Evolutionary conservation across 768 basidiomycete species (phyloP).

Genomic region (Russula earlei): DNA sequence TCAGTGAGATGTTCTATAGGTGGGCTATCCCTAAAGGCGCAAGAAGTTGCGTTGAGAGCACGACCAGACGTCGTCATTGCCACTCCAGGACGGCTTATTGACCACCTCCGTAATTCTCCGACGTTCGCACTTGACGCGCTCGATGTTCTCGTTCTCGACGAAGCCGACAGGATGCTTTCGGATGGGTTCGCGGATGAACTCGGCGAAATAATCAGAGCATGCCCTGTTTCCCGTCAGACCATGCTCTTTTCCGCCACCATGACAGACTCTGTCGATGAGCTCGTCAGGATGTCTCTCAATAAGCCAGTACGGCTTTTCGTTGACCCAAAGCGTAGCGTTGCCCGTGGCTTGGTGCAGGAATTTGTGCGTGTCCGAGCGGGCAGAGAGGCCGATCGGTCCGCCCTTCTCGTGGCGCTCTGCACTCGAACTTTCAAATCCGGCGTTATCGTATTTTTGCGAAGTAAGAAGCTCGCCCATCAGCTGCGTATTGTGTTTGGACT

Average conservation of each 20-base stretch:
- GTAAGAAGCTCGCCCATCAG: constrained; percentile 96
- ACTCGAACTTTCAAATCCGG: constrained; percentile 76
- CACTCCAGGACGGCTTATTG: constrained; percentile 87
- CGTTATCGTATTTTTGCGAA: constrained; percentile 89
- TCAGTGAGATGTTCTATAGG: constrained; percentile 36
- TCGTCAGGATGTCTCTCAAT: constrained; percentile 86
- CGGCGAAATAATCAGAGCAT: constrained; percentile 84
- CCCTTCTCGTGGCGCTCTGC: constrained; percentile 73
- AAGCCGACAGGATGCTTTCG: constrained; percentile 94
- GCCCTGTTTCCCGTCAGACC: constrained; percentile 83
- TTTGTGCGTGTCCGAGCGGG: constrained; percentile 86
- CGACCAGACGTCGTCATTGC: constrained; percentile 93
- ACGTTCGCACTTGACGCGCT: constrained; percentile 87
- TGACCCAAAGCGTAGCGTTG: constrained; percentile 84
- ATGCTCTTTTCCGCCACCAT: constrained; percentile 99
- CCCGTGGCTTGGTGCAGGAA: constrained; percentile 82
- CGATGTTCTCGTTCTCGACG: constrained; percentile 91
- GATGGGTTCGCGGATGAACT: constrained; percentile 95
- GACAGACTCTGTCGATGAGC: constrained; percentile 92
- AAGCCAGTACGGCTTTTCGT: constrained; percentile 93
- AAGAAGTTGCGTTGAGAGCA: constrained; percentile 75
- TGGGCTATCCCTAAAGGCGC: constrained; percentile 87
- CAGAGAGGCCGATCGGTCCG: constrained; percentile 67
- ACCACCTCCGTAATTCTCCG: constrained; percentile 93
- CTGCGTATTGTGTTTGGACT: constrained; percentile 89